Evolutionary conservation across 352 stramenopile genomes (phyloP).

Genomic region (Phytophthora sansomeana): DNA sequence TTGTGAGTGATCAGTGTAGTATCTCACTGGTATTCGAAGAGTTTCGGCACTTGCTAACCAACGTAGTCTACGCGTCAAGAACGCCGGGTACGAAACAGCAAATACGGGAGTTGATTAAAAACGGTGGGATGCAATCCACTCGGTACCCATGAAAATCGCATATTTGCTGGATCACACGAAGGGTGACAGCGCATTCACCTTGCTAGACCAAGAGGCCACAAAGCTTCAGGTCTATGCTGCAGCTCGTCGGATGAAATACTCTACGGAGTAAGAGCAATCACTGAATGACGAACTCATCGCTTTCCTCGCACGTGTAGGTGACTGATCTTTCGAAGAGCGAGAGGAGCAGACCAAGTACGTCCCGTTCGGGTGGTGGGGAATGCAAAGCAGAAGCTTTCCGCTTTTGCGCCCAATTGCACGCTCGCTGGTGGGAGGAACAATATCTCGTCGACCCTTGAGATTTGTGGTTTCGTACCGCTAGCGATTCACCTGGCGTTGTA

Average conservation of each 20-base stretch:
- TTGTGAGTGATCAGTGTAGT: too few relatives aligned
- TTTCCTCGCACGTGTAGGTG: not conserved
- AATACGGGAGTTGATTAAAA: too few relatives aligned
- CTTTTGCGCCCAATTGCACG: not conserved
- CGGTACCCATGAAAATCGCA: too few relatives aligned
- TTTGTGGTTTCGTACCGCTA: slow-evolving; percentile 2
- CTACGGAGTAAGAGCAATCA: not conserved
- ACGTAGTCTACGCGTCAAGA: too few relatives aligned
- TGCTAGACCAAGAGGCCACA: too few relatives aligned
- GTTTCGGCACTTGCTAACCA: too few relatives aligned
- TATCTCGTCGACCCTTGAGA: slow-evolving; percentile 8
- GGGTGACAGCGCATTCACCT: too few relatives aligned
- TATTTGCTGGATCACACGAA: too few relatives aligned
- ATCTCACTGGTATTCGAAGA: too few relatives aligned
- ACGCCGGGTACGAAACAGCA: too few relatives aligned
- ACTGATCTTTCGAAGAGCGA: not conserved
- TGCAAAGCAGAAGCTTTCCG: not conserved
- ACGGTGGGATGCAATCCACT: too few relatives aligned
- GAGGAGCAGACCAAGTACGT: not conserved
- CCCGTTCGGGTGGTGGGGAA: not conserved
- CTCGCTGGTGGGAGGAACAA: slow-evolving; percentile 4
- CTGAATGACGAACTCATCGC: not conserved
- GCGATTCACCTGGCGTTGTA: not conserved
- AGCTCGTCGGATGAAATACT: not conserved
- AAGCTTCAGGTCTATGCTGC: not conserved